Evolutionary conservation across 352 stramenopile genomes (phyloP).

Genomic region (Stramenopiles sp.): DNA sequence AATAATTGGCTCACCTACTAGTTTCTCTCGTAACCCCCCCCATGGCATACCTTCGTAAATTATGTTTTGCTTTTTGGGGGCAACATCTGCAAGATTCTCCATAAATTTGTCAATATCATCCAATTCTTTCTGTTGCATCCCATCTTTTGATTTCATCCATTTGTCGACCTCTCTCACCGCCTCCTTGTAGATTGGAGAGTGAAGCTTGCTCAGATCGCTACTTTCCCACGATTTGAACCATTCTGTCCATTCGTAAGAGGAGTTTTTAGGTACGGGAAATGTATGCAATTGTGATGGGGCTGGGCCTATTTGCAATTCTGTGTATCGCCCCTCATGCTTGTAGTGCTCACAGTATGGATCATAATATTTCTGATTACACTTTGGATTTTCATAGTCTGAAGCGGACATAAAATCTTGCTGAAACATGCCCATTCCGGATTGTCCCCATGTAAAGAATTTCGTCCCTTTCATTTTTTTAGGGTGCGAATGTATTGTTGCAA

Average conservation of each 20-base stretch:
- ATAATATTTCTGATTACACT: neutral
- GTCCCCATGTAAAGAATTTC: constrained; percentile 22
- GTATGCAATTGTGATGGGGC: constrained; percentile 21
- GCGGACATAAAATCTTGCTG: constrained; percentile 20
- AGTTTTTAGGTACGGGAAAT: constrained; percentile 17
- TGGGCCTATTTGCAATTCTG: constrained; percentile 18
- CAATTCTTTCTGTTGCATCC: constrained; percentile 12
- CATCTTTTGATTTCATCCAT: constrained; percentile 16
- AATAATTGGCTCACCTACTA: constrained; percentile 13
- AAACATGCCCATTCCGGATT: constrained; percentile 15
- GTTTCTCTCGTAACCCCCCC: constrained; percentile 17
- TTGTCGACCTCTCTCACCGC: constrained; percentile 13
- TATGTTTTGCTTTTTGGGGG: neutral
- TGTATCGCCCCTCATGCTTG: constrained; percentile 16
- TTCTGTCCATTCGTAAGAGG: constrained; percentile 18
- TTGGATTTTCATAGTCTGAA: neutral
- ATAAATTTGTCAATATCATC: constrained; percentile 17
- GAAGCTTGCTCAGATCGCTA: neutral
- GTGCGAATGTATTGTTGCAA: constrained; percentile 14
- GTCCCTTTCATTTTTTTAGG: constrained; percentile 20
- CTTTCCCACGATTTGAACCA: constrained; percentile 19
- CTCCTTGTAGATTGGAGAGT: neutral
- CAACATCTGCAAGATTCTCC: constrained; percentile 11
- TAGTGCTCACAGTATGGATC: neutral
- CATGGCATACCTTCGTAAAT: constrained; percentile 18